Conservation (phyloP, 2,329 filamentous ascomycete genomes). For the Penicillium sp. region DNA sequence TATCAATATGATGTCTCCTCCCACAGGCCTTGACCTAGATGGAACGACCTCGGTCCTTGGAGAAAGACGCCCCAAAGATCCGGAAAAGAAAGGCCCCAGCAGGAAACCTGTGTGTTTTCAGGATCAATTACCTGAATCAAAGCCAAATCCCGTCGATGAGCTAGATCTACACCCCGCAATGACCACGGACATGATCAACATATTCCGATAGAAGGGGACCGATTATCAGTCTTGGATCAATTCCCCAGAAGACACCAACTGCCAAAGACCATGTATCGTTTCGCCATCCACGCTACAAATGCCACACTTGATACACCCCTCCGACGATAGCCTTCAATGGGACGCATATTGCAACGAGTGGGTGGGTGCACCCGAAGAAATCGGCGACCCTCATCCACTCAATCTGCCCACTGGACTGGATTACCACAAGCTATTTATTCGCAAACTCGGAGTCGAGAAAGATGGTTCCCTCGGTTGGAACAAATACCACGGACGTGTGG, state of each 20-base stretch:
- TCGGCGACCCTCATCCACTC: not conserved
- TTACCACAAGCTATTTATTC: not conserved
- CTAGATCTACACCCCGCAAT: not conserved
- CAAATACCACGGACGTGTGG: not conserved
- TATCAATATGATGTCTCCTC: not conserved
- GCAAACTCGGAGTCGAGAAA: not conserved
- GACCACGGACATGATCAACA: not conserved
- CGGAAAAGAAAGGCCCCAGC: not conserved
- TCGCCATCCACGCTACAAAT: not conserved
- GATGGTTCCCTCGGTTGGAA: not conserved
- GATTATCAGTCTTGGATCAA: not conserved
- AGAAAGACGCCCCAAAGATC: not conserved
- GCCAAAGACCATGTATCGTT: not conserved
- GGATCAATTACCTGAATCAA: not conserved
- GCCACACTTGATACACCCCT: not conserved
- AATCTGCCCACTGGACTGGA: not conserved
- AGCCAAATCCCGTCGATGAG: not conserved
- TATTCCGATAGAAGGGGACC: not conserved
- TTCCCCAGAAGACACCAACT: not conserved
- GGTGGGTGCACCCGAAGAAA: not conserved
- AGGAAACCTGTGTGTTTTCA: no score
- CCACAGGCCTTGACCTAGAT: not conserved
- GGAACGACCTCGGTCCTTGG: not conserved
- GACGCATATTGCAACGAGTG: not conserved
- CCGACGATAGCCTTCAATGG: not conserved